Base-by-base conservation (phyloP, 257 asterid species). In the Nicotiana tabacum region DNA sequence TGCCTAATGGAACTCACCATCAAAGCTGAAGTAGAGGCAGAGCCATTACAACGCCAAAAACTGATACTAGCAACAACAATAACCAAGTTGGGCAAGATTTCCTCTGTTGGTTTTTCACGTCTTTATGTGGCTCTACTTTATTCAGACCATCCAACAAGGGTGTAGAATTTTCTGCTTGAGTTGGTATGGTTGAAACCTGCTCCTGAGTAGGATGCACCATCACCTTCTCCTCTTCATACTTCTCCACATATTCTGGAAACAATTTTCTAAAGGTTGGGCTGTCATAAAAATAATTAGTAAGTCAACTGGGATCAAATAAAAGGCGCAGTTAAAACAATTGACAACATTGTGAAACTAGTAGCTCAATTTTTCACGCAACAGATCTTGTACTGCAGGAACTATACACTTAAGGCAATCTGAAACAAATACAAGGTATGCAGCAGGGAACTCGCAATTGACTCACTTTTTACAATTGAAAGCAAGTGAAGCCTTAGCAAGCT, bases 401-500 rank as follows among this genome's bases (percentile, higher is more conserved):
- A 69, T n/a, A 72, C 61, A 72, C 46, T 21, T 33, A 57, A 79
- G 9, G n/a, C 48, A 46, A 43, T 65, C 78, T 62, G 58, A 46
- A 24, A 30, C 56, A 56, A 62, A 72, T 67, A 77, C 66, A 17
- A 66, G 78, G 72, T 66, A 62, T 64, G 55, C 6, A 85, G 56
- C 46, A 61, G 30, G 32, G 8, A 51, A 78, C 2, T 48, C 8
- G 15, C 27, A 48, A 4, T 32, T 30, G 82, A 90, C 98, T 91
- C 86, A 95, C 99, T 78, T 91, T 84, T 94, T 93, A 88, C 97
- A 92, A 82, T 96, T 96, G 87, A 90, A 94, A 81, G 96, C 95
- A 85, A 94, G 92, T 74, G 99, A 94, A 68, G 96, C 87, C 87
- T 90, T 94, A 55, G 99, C 99, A 83, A 94, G 98, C 89, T 78